Percentiles rank a stretch among this genome's conserved stretches.
Evolutionary conservation across 139 green algal species (phyloP).

Genomic region (Volvox reticuliferus): DNA sequence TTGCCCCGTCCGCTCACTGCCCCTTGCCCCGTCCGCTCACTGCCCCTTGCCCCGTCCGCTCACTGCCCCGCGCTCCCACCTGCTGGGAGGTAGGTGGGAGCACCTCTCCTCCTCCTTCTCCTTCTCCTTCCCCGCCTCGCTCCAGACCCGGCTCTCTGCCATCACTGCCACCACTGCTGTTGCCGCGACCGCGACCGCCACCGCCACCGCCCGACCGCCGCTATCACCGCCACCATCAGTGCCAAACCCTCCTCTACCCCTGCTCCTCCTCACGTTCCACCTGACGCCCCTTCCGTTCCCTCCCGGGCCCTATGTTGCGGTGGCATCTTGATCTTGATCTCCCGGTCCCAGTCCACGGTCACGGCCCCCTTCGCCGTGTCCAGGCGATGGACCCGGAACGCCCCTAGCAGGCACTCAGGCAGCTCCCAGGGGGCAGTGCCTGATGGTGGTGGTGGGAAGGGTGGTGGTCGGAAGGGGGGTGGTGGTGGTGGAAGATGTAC

Average conservation of each 20-base stretch:
- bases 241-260: neutral
- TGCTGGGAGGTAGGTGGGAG: too few relatives aligned
- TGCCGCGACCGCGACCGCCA: neutral
- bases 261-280: neutral
- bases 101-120: too few relatives aligned
- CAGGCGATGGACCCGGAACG: slow-evolving; percentile 35
- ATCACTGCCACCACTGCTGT: neutral
- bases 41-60: too few relatives aligned
- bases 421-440: slow-evolving; percentile 54
- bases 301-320: too few relatives aligned
- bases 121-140: too few relatives aligned
- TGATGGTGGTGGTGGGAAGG: neutral
- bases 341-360: slow-evolving; percentile 21
- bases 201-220: too few relatives aligned
- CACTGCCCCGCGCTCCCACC: too few relatives aligned
- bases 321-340: neutral
- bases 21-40: too few relatives aligned
- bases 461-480: too few relatives aligned
- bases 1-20: too few relatives aligned
- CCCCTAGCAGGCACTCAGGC: slow-evolving; percentile 65
- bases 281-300: neutral
- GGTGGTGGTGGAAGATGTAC: too few relatives aligned
- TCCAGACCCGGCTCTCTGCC: too few relatives aligned
- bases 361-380: slow-evolving; percentile 12
- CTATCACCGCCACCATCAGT: neutral